A percentile compares a stretch with the other conserved stretches of the same genome.
These are phyloP conservation scores for Parastagonospora avenae DNA, from an alignment of 2,329 filamentous ascomycete genomes.

Conservation along the genomic window DNA sequence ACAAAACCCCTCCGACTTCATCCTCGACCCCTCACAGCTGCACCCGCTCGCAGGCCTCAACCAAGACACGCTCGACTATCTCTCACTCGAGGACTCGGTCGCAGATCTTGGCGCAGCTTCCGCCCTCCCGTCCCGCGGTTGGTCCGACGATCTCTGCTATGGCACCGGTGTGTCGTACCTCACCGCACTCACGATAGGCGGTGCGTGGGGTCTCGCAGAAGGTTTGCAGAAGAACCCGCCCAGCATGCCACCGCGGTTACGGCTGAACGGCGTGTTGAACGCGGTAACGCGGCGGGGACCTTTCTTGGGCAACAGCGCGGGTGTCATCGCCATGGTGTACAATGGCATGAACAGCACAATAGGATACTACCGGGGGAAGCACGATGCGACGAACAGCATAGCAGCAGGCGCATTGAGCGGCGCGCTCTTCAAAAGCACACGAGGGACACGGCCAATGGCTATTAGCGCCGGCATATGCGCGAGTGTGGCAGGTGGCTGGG, in stretches of 20 bases:
- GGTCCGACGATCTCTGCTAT: conserved; percentile 98
- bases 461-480: conserved; percentile 92
- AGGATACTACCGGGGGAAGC: conserved; percentile 47
- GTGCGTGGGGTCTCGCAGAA: conserved; percentile 90
- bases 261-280: conserved; percentile 93
- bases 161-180: conserved; percentile 95
- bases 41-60: conserved; percentile 94
- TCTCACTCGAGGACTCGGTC: conserved; percentile 88
- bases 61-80: conserved; percentile 91
- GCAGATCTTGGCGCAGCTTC: conserved; percentile 85
- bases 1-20: conserved; percentile 85
- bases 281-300: conserved; percentile 90
- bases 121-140: conserved; percentile 90
- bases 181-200: conserved; percentile 81
- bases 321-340: conserved; percentile 94
- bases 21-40: conserved; percentile 85
- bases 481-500: conserved; percentile 83
- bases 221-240: conserved; percentile 74
- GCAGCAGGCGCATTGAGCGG: conserved; percentile 84
- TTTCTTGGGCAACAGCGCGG: conserved; percentile 94
- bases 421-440: conserved; percentile 95
- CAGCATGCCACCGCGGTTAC: conserved; percentile 84
- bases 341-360: conserved; percentile 67
- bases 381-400: conserved; percentile 85
- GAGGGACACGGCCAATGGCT: conserved; percentile 87